Evolutionary conservation across 2,329 filamentous ascomycete species (phyloP).

Genomic region (Colletotrichum abscissum): DNA sequence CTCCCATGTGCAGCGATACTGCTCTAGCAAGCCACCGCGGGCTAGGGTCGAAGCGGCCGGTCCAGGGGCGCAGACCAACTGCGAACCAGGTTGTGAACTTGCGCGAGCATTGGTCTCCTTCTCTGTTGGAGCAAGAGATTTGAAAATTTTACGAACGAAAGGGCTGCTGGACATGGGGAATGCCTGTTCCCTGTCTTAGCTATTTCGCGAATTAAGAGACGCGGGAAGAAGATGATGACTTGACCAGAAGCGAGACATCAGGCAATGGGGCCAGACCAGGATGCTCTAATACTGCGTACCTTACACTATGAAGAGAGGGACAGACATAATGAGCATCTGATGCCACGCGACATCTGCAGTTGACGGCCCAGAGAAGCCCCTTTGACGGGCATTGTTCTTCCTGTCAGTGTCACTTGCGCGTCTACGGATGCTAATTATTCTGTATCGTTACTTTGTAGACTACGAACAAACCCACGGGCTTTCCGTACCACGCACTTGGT

Average conservation of each 20-base stretch:
- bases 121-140: slow-evolving; percentile 19
- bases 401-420: slow-evolving; percentile 2
- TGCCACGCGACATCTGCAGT: slow-evolving; percentile 1
- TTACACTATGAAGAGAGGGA: neutral
- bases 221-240: slow-evolving; percentile 13
- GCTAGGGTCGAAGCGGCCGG: slow-evolving; percentile 14
- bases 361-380: neutral
- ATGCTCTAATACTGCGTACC: too few relatives aligned
- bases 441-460: neutral
- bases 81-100: slow-evolving; percentile 14
- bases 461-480: too few relatives aligned
- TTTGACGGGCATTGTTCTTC: neutral
- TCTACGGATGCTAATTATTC: neutral
- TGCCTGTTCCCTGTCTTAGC: slow-evolving; percentile 17
- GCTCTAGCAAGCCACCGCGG: slow-evolving; percentile 23
- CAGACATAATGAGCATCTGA: neutral
- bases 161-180: slow-evolving; percentile 31
- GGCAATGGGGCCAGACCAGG: neutral
- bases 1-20: slow-evolving; percentile 19
- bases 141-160: slow-evolving; percentile 30
- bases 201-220: slow-evolving; percentile 7
- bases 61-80: slow-evolving; percentile 1
- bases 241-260: slow-evolving; percentile 21
- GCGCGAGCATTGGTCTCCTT: slow-evolving; percentile 4
- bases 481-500: neutral